Base-by-base conservation (phyloP, 2,329 filamentous ascomycete species). In the Ceratocystis papillata region DNA sequence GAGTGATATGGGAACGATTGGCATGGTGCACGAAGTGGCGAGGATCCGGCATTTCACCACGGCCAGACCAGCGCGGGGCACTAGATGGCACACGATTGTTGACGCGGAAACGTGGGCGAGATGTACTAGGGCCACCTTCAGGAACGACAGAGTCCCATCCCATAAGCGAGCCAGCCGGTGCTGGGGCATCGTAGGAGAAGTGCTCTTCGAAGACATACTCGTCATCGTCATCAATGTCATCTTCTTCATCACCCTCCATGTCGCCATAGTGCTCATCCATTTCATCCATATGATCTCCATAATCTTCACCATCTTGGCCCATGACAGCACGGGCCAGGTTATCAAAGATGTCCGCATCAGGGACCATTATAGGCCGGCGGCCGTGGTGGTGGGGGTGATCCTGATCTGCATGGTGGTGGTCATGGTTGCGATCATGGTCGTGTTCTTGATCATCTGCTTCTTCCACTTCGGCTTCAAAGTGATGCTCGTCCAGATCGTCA, bases 191-290 rank as follows among this genome's bases (percentile, higher is more conserved):
- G 55, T 63, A 77, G 67, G 81, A 78, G 74, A 81, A 83, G 41
- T 80, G 80, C 28, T 83, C 81, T 68, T 85, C 83, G 68, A 84
- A 86, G 67, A 82, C 77, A 71, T 84, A 85, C 65, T 85, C 82
- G 22, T 84, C 83, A 63, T 90, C 87, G 25, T 87, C 84, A 55
- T 87, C 86, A 50, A 88, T 87, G 20, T 88, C 86, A 60, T 90
- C 89, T 3, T 84, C 82, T 17, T 69, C 81, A 50, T 79, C 78
- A 63, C 63, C 63, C 45, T 65, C 64, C 2, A 65, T 37, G 5
- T 80, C 79, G 46, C 81, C 75, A 70, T 80, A 84, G 57, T 78
- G 79, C 33, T 83, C 80, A 45, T 81, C 79, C 33, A 82, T 73
- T 17, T 76, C 76, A 62, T 79, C 79, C 61, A 81, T 75, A 25